Conservation (phyloP, 495 filamentous ascomycete species). For the Lichina pygmaea region DNA sequence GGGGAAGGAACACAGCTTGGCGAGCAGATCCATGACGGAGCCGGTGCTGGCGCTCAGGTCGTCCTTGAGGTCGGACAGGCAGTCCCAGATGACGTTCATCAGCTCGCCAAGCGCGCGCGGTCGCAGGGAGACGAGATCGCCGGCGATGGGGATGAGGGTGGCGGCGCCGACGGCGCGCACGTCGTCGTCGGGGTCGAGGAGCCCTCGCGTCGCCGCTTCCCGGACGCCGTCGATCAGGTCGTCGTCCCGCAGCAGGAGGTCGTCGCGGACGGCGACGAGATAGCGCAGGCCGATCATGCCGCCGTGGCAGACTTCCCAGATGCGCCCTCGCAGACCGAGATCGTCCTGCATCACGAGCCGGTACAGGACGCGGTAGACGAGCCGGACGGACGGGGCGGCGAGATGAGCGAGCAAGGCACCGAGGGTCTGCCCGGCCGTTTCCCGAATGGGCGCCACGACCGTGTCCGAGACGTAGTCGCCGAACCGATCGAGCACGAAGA, state of each 20-base stretch:
- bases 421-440: slow-evolving; percentile 88
- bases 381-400: slow-evolving; percentile 42
- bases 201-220: slow-evolving; percentile 75
- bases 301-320: slow-evolving; percentile 92
- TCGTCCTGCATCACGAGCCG: slow-evolving; percentile 81
- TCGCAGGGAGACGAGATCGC: slow-evolving; percentile 70
- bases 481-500: slow-evolving; percentile 92
- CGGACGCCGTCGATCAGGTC: slow-evolving; percentile 83
- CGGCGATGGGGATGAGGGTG: slow-evolving; percentile 81
- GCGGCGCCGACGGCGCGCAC: slow-evolving; percentile 92
- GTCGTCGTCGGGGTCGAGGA: slow-evolving; percentile 78
- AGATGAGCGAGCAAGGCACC: slow-evolving; percentile 70
- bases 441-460: slow-evolving; percentile 82
- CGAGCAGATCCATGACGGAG: slow-evolving; percentile 89
- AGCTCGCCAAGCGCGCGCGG: slow-evolving; percentile 46
- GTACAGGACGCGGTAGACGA: slow-evolving; percentile 55
- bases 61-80: slow-evolving; percentile 80
- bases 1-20: slow-evolving; percentile 82
- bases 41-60: slow-evolving; percentile 93
- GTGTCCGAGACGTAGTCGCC: slow-evolving; percentile 95
- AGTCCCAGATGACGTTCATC: slow-evolving; percentile 92
- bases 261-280: slow-evolving; percentile 78
- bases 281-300: slow-evolving; percentile 94
- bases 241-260: slow-evolving; percentile 56
- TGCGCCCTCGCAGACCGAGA: slow-evolving; percentile 33